These are phyloP conservation scores for Teunomyces gatunensis DNA, from an alignment of 805 yeast species.

Conservation along the genomic window DNA sequence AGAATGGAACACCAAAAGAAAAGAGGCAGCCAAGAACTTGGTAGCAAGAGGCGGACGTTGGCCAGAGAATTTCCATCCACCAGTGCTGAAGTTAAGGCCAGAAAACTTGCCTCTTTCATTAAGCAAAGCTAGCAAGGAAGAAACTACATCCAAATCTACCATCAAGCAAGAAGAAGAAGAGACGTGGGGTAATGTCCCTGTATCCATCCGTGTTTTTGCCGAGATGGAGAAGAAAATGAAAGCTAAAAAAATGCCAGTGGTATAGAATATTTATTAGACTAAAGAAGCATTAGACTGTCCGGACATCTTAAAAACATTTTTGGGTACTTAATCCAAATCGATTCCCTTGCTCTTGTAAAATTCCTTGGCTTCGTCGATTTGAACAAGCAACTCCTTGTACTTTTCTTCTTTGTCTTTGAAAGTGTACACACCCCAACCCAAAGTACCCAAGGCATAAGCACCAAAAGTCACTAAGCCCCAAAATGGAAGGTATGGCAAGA, in stretches of 20 bases:
- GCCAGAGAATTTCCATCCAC: conserved; percentile 45
- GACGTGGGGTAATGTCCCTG: conserved; percentile 58
- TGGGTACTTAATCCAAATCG: conserved; percentile 37
- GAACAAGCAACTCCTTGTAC: conserved; percentile 56
- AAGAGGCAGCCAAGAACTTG: conserved; percentile 50
- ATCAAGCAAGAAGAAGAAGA: conserved; percentile 20
- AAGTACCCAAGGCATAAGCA: conserved; percentile 61
- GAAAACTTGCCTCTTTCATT: conserved; percentile 38
- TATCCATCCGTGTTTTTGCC: conserved; percentile 77
- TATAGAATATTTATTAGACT: conserved; percentile 3
- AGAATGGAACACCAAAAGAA: conserved; percentile 69
- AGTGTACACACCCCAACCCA: conserved; percentile 67
- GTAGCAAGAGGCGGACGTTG: conserved; percentile 38
- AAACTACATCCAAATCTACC: conserved; percentile 12
- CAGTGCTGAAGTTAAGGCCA: conserved; percentile 25
- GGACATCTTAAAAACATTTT: not conserved
- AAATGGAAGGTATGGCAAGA: conserved; percentile 66
- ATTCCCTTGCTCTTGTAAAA: conserved; percentile 57
- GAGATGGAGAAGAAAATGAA: conserved; percentile 72
- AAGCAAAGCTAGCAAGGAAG: conserved; percentile 19
- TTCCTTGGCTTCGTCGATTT: conserved; percentile 60
- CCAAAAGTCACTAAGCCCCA: conserved; percentile 72
- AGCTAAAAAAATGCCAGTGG: conserved; percentile 19
- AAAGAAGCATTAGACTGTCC: not conserved
- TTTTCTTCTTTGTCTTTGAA: conserved; percentile 71